These are phyloP conservation scores for Metarhizium brunneum DNA, from an alignment of 2,329 filamentous ascomycete genomes.

Conservation along the genomic window DNA sequence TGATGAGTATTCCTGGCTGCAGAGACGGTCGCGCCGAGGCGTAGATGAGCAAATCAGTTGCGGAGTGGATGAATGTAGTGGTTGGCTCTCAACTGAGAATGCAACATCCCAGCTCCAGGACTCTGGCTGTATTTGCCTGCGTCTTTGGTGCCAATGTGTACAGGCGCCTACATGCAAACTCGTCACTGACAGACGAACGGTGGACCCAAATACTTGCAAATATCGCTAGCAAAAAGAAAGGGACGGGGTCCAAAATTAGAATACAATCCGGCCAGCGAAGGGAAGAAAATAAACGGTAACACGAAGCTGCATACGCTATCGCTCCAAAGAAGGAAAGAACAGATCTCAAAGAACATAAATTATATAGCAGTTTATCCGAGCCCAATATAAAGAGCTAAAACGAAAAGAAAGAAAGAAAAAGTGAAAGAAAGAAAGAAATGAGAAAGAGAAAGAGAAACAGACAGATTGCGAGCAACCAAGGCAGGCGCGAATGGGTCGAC, in stretches of 20 bases:
- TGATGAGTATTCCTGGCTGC: background rate
- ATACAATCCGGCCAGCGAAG: too few species aligned
- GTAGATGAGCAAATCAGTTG: slow-evolving; percentile 1
- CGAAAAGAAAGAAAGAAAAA: background rate
- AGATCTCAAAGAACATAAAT: background rate
- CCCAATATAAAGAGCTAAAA: background rate
- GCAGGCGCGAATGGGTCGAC: background rate
- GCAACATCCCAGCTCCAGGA: too few species aligned
- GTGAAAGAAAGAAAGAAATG: background rate
- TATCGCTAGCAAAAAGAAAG: too few species aligned
- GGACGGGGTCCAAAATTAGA: too few species aligned
- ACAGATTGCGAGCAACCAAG: background rate
- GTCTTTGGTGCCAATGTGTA: too few species aligned
- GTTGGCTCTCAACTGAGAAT: too few species aligned
- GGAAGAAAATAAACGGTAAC: background rate
- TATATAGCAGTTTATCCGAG: background rate
- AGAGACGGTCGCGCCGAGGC: background rate
- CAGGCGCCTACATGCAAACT: too few species aligned
- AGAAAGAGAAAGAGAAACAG: background rate
- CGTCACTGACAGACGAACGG: too few species aligned
- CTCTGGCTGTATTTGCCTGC: too few species aligned
- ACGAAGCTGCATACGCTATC: too few species aligned
- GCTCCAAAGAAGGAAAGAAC: background rate
- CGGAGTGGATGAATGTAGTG: background rate
- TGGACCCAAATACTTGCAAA: too few species aligned